Evolutionary conservation across 768 basidiomycete genomes (phyloP), one percentile per base, ranked within the genome.

Genomic region (Lepiota brunneoincarnata): DNA sequence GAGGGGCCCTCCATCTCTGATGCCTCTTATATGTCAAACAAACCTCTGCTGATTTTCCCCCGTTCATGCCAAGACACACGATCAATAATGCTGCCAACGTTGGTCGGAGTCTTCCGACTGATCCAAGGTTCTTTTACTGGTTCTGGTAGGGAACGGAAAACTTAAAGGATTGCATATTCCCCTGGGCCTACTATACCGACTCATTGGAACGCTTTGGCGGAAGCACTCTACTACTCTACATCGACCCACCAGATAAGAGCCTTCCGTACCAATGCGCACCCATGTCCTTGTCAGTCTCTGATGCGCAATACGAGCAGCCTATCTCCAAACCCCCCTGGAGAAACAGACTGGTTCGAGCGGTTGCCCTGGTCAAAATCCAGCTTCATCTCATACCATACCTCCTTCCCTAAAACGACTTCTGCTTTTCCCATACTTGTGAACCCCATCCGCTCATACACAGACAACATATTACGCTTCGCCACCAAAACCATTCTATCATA

Each of bases 371-470:
- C 26, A 46, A 17, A 20, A 45, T 26, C 44, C 39, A 45, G 21
- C 37, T 31, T 31, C 51, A 53, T 53, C 24, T 53, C 51, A 18
- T 45, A 53, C 51, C 51, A 53, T 18, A 28, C 51, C 6, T 45
- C 43, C 3, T 53, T 45, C 18, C 51, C 51, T 9, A 53, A 24
- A 10, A 17, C 20, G n/a, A 53, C 36, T 17, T 53, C 51, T 3
- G 51, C 51, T 35, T 15, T 26, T 15, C 43, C 51, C 12, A 53
- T n/a, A n/a, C 20, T 46, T 43, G 3, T 45, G 17, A 45, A 35
- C 4, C 51, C 51, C 23, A 53, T 1, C 4, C 12, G 18, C 24
- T 53, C 43, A 39, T 53, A 53, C 35, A 45, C 36, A 23, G 51
- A 35, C 9, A 53, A 10, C 21, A 45, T 11, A 1, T 28, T 44